These are phyloP conservation scores for Zygnema circumcarinatum DNA, from an alignment of 139 green algal species.

Conservation along the genomic window DNA sequence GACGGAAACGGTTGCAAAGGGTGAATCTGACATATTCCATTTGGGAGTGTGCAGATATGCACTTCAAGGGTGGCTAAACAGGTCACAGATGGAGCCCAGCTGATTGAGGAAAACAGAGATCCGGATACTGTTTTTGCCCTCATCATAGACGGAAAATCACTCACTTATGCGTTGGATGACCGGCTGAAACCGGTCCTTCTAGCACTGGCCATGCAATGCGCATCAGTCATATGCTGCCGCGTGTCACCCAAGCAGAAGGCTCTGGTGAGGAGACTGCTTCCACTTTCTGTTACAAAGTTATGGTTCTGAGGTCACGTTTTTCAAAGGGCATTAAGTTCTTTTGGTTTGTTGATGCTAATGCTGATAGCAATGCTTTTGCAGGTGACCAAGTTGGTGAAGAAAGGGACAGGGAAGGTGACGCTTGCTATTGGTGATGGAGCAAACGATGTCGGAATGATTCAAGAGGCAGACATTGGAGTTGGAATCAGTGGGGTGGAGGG, in stretches of 20 bases:
- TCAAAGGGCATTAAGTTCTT: too few relatives aligned
- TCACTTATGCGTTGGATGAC: slow-evolving; percentile 36
- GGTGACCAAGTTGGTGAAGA: slow-evolving; percentile 77
- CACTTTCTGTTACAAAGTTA: not conserved
- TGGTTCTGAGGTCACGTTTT: too few relatives aligned
- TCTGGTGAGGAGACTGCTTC: slow-evolving; percentile 45
- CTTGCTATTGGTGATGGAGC: slow-evolving; percentile 96
- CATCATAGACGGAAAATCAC: slow-evolving; percentile 58
- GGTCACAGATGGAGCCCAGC: slow-evolving; percentile 18
- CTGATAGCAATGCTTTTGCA: slow-evolving; percentile 23
- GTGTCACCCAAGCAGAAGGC: slow-evolving; percentile 73
- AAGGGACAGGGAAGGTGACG: slow-evolving; percentile 72
- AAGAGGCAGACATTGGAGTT: slow-evolving; percentile 94
- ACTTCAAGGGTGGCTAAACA: slow-evolving; percentile 19
- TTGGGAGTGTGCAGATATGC: slow-evolving; percentile 33
- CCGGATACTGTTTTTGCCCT: slow-evolving; percentile 52
- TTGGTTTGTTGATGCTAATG: not conserved
- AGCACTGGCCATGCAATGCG: slow-evolving; percentile 72
- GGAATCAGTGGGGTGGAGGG: slow-evolving; percentile 96
- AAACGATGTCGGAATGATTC: slow-evolving; percentile 99
- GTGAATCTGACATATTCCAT: too few relatives aligned
- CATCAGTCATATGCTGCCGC: slow-evolving; percentile 80
- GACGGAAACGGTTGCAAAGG: too few relatives aligned
- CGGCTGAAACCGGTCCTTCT: slow-evolving; percentile 57
- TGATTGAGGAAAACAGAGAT: slow-evolving; percentile 8